These are phyloP conservation scores for Panellus pusillus DNA, from an alignment of 768 basidiomycete genomes.

Conservation along the genomic window DNA sequence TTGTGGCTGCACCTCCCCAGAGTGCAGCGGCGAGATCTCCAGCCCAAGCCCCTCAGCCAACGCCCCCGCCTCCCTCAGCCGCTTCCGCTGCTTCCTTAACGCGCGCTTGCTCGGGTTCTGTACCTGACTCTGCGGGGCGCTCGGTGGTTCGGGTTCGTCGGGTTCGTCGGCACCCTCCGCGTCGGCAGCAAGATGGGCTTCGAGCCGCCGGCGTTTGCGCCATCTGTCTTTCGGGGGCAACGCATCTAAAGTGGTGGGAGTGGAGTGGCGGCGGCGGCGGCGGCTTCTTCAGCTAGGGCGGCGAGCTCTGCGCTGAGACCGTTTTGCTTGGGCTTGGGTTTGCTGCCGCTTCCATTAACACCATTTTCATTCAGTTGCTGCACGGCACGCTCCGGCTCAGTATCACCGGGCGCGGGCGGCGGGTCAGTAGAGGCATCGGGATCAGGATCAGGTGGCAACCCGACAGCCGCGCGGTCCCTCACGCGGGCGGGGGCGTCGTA, in stretches of 20 bases:
- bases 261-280: background rate
- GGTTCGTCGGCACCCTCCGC: background rate
- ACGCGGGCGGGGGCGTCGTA: slow-evolving; percentile 50
- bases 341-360: too few species aligned
- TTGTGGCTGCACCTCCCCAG: too few species aligned
- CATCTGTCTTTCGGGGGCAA: slow-evolving; percentile 10
- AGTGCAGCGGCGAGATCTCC: background rate
- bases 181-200: slow-evolving; percentile 7
- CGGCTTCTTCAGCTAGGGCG: slow-evolving; percentile 1
- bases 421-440: slow-evolving; percentile 23
- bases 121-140: background rate
- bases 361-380: too few species aligned
- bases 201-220: slow-evolving; percentile 19
- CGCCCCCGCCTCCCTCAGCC: background rate
- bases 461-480: slow-evolving; percentile 10
- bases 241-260: too few species aligned
- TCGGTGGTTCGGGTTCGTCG: background rate
- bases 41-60: background rate
- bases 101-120: slow-evolving; percentile 7
- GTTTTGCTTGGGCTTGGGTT: slow-evolving; percentile 6
- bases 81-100: background rate
- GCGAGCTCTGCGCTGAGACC: slow-evolving; percentile 10
- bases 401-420: too few species aligned
- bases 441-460: slow-evolving; percentile 1
- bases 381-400: too few species aligned